These are phyloP conservation scores for Geotrichum candidum DNA, from an alignment of 1,139 yeast genomes.

Conservation along the genomic window DNA sequence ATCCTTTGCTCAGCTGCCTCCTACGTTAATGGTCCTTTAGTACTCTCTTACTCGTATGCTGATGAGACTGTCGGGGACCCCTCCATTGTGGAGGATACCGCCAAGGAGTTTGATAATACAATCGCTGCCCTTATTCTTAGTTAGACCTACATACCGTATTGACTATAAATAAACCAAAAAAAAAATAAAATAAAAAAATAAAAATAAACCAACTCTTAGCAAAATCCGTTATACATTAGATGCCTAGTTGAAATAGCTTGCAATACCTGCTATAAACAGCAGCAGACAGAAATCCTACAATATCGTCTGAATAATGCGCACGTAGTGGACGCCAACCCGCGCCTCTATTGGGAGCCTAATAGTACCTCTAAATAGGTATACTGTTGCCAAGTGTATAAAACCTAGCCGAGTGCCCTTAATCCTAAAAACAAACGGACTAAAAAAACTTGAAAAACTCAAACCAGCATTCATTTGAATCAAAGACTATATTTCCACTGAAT, in stretches of 20 bases:
- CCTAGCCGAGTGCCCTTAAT: too few relatives aligned
- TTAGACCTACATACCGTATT: not conserved
- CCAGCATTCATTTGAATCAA: not conserved
- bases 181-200: not conserved
- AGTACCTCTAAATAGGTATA: too few relatives aligned
- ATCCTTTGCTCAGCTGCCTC: conserved; percentile 9
- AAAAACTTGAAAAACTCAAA: too few relatives aligned
- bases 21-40: conserved; percentile 3
- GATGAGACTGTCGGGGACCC: conserved; percentile 8
- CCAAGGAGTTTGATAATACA: conserved; percentile 1
- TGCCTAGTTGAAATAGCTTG: conserved; percentile 5
- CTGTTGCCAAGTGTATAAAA: too few relatives aligned
- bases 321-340: conserved; percentile 24
- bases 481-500: not conserved
- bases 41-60: conserved; percentile 9
- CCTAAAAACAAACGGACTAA: too few relatives aligned
- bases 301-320: conserved; percentile 25
- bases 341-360: too few relatives aligned
- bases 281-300: conserved; percentile 31
- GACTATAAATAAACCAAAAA: not conserved
- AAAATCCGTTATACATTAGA: not conserved
- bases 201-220: not conserved
- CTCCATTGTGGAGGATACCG: not conserved
- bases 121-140: not conserved
- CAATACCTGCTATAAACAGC: conserved; percentile 30